Evolutionary conservation across 2,329 filamentous ascomycete species (phyloP), one percentile per base, ranked within the genome.

Genomic region (Aspergillus candidus): DNA sequence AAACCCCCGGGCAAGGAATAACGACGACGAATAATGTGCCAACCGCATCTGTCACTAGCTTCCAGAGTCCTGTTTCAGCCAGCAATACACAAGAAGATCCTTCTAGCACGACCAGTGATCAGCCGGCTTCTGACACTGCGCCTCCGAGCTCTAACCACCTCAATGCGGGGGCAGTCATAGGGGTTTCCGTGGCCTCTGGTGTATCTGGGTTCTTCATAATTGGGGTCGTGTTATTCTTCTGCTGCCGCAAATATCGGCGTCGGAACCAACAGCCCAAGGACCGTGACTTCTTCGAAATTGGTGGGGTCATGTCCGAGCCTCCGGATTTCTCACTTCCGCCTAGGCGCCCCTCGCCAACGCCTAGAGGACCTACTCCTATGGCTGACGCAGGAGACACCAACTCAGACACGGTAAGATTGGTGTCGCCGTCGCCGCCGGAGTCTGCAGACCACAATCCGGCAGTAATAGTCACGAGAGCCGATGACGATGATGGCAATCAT

Each of bases 301-400:
- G 66, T 18, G 67, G 65, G 2, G 43, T 52, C 10, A 68, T 68
- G 65, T 53, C 61, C 27, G 64, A 68, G 40, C 64, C 63, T 22
- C 57, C 57, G 3, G 57, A 60, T 13, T 67, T 67, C 35, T 50
- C 50, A 15, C 45, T 52, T 10, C 52, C 60, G 12, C 58, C 58
- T 17, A 53, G 43, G 42, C 49, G 43, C 13, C 60, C 57, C 39
- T 54, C 47, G 10, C 46, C 46, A 11, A 27, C 22, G 22, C 22
- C 22, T 27, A 27, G 22, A 27, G 46, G 44, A 15, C 52, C 50
- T 32, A 51, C 50, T 4, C 35, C 52, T 11, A 43, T 44, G 10
- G 44, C 48, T 30, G 32, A 34, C 31, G 30, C 41, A 31, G 31
- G 37, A 31, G 32, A 35, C 6, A 37, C 40, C n/a, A 47, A 49